Percentiles rank a stretch among this genome's conserved stretches.
These are phyloP conservation scores for Leccinum pellstonianum DNA, from an alignment of 768 basidiomycete genomes.

Conservation along the genomic window DNA sequence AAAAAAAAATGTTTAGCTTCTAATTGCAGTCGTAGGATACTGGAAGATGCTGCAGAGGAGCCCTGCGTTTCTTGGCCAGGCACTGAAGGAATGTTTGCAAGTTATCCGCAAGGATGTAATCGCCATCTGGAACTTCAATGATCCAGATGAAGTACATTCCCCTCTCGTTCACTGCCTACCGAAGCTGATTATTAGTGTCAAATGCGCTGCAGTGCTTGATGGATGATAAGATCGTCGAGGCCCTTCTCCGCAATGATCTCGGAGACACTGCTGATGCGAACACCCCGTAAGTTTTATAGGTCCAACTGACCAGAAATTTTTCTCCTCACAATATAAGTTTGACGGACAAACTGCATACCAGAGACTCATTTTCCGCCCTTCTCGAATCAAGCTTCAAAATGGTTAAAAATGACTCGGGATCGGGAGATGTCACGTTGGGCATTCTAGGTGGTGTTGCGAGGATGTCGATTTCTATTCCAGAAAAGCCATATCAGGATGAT, in stretches of 20 bases:
- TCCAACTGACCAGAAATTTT: too few species aligned
- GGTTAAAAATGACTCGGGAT: too few species aligned
- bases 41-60: background rate
- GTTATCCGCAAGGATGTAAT: background rate
- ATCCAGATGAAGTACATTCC: background rate
- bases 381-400: too few species aligned
- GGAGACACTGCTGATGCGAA: background rate
- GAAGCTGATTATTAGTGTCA: background rate
- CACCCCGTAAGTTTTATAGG: background rate
- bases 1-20: background rate
- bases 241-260: background rate
- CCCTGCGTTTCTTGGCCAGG: fast-evolving
- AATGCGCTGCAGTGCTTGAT: background rate
- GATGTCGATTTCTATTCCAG: too few species aligned
- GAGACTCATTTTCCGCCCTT: too few species aligned
- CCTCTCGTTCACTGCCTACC: background rate
- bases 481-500: too few species aligned
- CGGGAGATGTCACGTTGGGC: too few species aligned
- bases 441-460: too few species aligned
- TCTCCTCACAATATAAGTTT: too few species aligned
- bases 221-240: background rate
- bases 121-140: background rate
- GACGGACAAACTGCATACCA: too few species aligned
- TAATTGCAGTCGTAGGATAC: background rate
- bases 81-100: background rate